Evolutionary conservation across 148 eudicot genomes (phyloP).

Genomic region (Dysphania ambrosioides): DNA sequence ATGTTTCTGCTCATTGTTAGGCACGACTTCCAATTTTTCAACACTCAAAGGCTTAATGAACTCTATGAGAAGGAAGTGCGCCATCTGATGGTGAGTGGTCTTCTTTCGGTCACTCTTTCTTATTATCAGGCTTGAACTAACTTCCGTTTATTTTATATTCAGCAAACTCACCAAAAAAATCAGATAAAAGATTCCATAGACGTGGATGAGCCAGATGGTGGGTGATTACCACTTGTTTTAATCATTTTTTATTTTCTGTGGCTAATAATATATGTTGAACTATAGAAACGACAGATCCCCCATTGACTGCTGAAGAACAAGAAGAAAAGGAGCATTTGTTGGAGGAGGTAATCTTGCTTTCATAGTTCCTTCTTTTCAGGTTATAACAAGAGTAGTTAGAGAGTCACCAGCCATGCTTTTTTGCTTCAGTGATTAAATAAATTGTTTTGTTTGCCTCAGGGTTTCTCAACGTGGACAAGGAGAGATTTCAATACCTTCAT

Average conservation of each 20-base stretch:
- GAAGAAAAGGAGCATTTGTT: constrained; percentile 84
- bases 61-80: constrained; percentile 99
- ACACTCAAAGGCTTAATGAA: constrained; percentile 86
- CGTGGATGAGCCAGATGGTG: constrained; percentile 94
- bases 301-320: constrained; percentile 94
- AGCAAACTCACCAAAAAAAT: constrained; percentile 80
- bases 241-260: background rate
- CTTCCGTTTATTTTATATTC: constrained; percentile 6
- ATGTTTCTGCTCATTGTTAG: constrained; percentile 30
- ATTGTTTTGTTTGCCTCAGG: constrained; percentile 38
- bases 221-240: constrained; percentile 4
- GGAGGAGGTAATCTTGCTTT: constrained; percentile 46
- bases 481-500: constrained; percentile 91
- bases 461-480: constrained; percentile 88
- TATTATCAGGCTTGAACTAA: constrained; percentile 8
- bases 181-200: constrained; percentile 90
- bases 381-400: background rate
- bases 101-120: background rate
- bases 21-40: constrained; percentile 98
- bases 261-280: constrained; percentile 22
- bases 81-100: constrained; percentile 66
- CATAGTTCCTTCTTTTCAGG: background rate
- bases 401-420: background rate
- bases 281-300: constrained; percentile 81
- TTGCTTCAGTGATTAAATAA: background rate